Conservation (phyloP, 192 early-diverging fungal genomes). For the Backusella morwellensis region DNA sequence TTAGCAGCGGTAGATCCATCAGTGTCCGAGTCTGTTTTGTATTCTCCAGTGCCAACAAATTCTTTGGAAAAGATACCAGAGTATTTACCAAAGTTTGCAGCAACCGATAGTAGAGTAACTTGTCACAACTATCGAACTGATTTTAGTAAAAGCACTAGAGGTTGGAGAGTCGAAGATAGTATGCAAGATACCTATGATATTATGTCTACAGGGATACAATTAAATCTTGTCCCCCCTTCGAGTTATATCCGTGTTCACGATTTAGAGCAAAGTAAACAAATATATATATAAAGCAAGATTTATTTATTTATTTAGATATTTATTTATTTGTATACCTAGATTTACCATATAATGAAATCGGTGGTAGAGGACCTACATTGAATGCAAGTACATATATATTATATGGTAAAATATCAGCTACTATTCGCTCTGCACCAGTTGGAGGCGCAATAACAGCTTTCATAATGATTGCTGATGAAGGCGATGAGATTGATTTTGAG, state of each 20-base stretch:
- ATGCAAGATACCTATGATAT: slow-evolving; percentile 20
- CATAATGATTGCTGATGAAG: slow-evolving; percentile 39
- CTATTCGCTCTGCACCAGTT: slow-evolving; percentile 30
- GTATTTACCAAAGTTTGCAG: neutral
- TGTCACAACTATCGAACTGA: slow-evolving; percentile 17
- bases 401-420: slow-evolving; percentile 43
- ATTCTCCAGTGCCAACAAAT: neutral
- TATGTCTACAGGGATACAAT: neutral
- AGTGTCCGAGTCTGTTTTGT: neutral
- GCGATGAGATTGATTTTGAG: slow-evolving; percentile 59
- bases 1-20: neutral
- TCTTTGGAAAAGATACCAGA: neutral
- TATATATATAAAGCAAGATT: neutral
- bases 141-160: neutral
- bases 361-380: slow-evolving; percentile 23
- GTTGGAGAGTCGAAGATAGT: slow-evolving; percentile 6
- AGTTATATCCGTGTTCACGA: slow-evolving; percentile 7
- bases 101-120: neutral
- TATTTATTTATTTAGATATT: neutral
- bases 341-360: slow-evolving; percentile 21
- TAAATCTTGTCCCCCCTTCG: slow-evolving; percentile 2
- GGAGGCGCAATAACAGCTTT: slow-evolving; percentile 40
- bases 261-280: neutral
- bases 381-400: slow-evolving; percentile 31
- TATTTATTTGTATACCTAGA: slow-evolving; percentile 10